Evolutionary conservation across 225 moss, liverwort and hornwort genomes (phyloP).

Genomic region (Sphagnum tenellum): DNA sequence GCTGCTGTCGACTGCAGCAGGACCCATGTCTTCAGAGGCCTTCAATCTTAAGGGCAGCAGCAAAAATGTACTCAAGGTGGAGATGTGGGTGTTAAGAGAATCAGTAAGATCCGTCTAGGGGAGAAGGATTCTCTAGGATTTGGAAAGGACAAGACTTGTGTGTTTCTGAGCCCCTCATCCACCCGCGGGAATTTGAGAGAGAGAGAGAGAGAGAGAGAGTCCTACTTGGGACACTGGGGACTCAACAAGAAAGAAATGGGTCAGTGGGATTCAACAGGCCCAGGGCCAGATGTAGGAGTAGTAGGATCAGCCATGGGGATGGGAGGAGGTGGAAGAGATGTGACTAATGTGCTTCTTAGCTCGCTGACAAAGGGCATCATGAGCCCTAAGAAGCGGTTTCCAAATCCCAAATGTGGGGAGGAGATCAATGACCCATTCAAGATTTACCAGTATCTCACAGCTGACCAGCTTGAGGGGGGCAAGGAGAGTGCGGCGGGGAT

Average conservation of each 20-base stretch:
- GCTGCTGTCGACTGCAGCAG: too few relatives aligned
- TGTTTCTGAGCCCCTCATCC: too few relatives aligned
- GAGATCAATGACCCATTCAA: conserved; percentile 24
- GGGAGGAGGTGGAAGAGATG: conserved; percentile 31
- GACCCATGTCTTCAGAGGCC: too few relatives aligned
- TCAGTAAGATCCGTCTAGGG: too few relatives aligned
- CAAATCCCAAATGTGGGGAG: conserved; percentile 26
- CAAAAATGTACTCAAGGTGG: too few relatives aligned
- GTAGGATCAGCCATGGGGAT: background rate
- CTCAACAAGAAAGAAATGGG: conserved; percentile 13
- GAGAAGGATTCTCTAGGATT: too few relatives aligned
- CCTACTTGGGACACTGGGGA: conserved; percentile 5
- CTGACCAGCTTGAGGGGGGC: conserved; percentile 6
- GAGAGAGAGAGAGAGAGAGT: conserved; percentile 4
- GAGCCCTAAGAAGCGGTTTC: conserved; percentile 64
- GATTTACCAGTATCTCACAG: conserved; percentile 23
- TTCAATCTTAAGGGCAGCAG: too few relatives aligned
- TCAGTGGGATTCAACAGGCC: conserved; percentile 18
- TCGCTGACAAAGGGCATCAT: conserved; percentile 49
- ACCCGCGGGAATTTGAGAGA: conserved; percentile 1
- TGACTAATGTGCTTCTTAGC: conserved; percentile 66
- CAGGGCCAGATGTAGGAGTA: conserved; percentile 6
- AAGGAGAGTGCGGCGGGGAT: conserved; percentile 9
- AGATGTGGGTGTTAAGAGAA: too few relatives aligned
- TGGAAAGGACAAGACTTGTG: too few relatives aligned